Evolutionary conservation across 2,329 filamentous ascomycete species (phyloP).

Genomic region (Aspergillus unguis): DNA sequence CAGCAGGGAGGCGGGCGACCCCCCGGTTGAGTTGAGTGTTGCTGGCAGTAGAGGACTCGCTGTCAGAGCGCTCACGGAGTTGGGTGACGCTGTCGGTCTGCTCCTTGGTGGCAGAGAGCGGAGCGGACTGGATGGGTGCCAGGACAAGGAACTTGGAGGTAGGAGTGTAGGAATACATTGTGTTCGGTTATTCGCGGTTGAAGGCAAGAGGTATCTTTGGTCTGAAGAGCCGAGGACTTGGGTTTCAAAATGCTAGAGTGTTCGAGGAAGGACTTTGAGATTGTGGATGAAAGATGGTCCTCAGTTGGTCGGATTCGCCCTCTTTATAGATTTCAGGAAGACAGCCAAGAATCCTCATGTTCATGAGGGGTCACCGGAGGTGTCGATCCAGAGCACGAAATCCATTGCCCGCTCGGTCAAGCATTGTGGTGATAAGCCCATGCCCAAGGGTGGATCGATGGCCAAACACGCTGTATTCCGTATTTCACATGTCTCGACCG

Average conservation of each 20-base stretch:
- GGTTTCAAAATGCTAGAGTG: not conserved
- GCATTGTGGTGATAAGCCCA: conserved; percentile 4
- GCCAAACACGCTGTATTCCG: conserved; percentile 12
- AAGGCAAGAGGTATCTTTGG: not conserved
- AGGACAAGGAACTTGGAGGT: conserved; percentile 32
- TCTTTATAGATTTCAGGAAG: conserved; percentile 27
- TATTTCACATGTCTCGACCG: conserved; percentile 28
- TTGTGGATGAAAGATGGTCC: conserved; percentile 4
- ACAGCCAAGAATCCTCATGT: conserved; percentile 14
- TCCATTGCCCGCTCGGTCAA: conserved; percentile 14
- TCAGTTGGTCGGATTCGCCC: conserved; percentile 17
- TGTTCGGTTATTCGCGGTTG: conserved; percentile 13
- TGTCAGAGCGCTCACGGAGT: conserved; percentile 25
- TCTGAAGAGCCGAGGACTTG: not conserved
- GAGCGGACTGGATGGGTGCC: conserved; percentile 30
- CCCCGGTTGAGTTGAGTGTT: conserved; percentile 3
- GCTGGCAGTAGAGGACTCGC: conserved; percentile 22
- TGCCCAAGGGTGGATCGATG: conserved; percentile 5
- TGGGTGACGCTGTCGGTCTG: conserved; percentile 1
- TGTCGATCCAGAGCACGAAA: conserved; percentile 27
- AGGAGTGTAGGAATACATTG: conserved; percentile 31
- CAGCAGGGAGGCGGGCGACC: conserved; percentile 19
- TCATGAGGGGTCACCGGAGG: conserved; percentile 20
- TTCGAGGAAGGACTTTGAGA: conserved; percentile 8
- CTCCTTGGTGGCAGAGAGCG: conserved; percentile 17